A percentile compares a stretch with the other conserved stretches of the same genome.
Evolutionary conservation across 768 basidiomycete species (phyloP).

Genomic region (Mycena rosella): DNA sequence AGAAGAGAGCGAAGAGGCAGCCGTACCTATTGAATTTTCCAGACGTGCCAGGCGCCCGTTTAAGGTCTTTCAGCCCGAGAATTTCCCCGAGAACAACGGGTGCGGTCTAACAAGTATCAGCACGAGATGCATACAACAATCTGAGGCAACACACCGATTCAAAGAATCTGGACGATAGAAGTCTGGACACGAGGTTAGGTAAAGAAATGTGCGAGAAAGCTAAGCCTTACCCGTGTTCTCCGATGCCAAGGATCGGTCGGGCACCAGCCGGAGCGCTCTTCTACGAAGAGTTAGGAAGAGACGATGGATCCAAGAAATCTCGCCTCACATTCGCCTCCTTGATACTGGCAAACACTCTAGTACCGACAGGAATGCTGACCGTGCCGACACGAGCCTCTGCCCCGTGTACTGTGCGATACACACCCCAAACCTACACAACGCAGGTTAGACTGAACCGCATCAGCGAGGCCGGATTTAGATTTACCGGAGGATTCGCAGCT

Average conservation of each 20-base stretch:
- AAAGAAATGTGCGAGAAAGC: conserved; percentile 1
- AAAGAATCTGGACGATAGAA: conserved; percentile 55
- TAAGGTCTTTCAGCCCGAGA: conserved; percentile 57
- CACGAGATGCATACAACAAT: background rate
- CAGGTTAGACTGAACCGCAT: background rate
- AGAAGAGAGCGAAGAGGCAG: background rate
- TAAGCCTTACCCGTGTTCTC: conserved; percentile 45
- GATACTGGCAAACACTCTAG: conserved; percentile 53
- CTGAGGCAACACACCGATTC: conserved; percentile 46
- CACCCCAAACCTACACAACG: conserved; percentile 51
- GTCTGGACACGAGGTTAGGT: conserved; percentile 32
- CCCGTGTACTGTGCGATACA: conserved; percentile 53
- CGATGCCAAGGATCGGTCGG: conserved; percentile 48
- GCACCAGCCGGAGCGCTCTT: conserved; percentile 38
- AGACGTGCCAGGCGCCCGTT: conserved; percentile 51
- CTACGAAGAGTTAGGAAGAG: conserved; percentile 35
- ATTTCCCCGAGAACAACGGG: conserved; percentile 59
- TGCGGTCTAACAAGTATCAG: conserved; percentile 50
- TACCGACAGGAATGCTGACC: conserved; percentile 43
- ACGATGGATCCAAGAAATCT: conserved; percentile 31
- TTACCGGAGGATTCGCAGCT: conserved; percentile 51
- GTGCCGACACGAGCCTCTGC: conserved; percentile 43
- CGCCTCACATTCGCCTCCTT: conserved; percentile 57
- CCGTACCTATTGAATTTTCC: conserved; percentile 56
- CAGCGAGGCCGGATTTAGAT: conserved; percentile 24